These are phyloP conservation scores for Scedosporium dehoogii DNA, from an alignment of 2,329 filamentous ascomycete genomes.

Conservation along the genomic window DNA sequence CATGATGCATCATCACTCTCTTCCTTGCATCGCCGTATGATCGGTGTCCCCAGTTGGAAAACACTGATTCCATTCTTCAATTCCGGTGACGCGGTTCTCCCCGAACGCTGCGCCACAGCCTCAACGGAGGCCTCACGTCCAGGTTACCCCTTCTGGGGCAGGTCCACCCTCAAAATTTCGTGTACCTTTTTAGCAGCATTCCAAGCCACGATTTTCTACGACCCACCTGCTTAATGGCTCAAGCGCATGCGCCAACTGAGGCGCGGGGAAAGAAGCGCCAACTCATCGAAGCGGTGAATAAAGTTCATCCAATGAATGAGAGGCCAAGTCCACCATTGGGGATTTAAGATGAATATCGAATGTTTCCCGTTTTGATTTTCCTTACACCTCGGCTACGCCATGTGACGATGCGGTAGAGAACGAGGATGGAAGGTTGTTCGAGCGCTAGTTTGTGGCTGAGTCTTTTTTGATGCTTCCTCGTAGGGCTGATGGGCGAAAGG, in stretches of 20 bases:
- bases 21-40: neutral
- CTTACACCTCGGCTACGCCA: neutral
- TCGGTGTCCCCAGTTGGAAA: neutral
- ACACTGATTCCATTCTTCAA: neutral
- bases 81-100: neutral
- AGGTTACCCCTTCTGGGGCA: neutral
- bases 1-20: neutral
- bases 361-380: too few species aligned
- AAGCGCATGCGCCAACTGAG: slow-evolving; percentile 1
- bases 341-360: too few species aligned
- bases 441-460: neutral
- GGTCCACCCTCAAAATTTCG: neutral
- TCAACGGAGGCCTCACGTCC: neutral
- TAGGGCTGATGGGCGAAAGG: neutral
- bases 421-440: neutral
- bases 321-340: too few species aligned
- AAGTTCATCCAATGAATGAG: too few species aligned
- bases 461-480: neutral
- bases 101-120: neutral
- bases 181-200: neutral
- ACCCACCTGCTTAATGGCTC: neutral
- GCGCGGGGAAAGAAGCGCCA: neutral
- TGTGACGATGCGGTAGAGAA: too few species aligned
- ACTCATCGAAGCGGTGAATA: too few species aligned
- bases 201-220: neutral